phyloP scores from a whole-genome alignment of 306 rosid genomes.

The Rosa multiflora region DNA sequence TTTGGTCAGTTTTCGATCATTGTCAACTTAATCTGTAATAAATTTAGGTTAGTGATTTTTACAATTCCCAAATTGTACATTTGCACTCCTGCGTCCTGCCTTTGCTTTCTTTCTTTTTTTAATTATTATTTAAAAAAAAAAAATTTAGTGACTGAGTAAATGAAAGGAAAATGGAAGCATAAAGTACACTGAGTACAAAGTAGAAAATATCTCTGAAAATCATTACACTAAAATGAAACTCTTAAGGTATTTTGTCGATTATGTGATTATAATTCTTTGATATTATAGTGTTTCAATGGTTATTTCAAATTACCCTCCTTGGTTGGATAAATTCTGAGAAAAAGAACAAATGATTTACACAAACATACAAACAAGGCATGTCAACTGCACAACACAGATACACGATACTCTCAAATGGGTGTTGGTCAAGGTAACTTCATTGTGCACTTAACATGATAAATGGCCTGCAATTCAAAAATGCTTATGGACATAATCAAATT shows the following conservation, averaged over 20 bases:
- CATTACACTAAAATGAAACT: not conserved
- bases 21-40: not conserved
- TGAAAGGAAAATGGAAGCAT: not conserved
- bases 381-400: not conserved
- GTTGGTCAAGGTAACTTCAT: not conserved
- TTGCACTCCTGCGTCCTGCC: not conserved
- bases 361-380: not conserved
- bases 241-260: not conserved
- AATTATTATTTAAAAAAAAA: not conserved
- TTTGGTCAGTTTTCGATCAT: slow-evolving; percentile 47
- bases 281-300: not conserved
- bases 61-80: not conserved
- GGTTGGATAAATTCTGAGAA: not conserved
- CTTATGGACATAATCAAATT: not conserved
- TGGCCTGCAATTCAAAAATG: not conserved
- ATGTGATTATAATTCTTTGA: not conserved
- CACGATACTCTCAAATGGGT: not conserved
- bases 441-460: not conserved
- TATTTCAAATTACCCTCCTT: not conserved
- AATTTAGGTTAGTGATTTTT: not conserved
- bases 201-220: not conserved
- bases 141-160: not conserved
- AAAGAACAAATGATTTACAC: not conserved
- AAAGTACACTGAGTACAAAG: not conserved
- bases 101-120: not conserved